Evolutionary conservation across 345 rosid species (phyloP).

Genomic region (Hibiscus tridactylites): DNA sequence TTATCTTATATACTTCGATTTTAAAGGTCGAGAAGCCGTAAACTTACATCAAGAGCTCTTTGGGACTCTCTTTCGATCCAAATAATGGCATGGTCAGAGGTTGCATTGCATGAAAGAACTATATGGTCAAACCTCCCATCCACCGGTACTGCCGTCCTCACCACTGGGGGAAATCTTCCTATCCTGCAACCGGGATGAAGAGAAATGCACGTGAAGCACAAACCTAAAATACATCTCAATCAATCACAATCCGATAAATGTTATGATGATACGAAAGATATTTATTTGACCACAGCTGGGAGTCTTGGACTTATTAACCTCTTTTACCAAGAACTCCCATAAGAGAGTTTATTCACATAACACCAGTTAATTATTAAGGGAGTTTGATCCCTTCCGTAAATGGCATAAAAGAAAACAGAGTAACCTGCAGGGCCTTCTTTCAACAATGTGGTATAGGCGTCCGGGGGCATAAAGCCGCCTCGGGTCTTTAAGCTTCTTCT

Average conservation of each 20-base stretch:
- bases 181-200: slow-evolving; percentile 37
- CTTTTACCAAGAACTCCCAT: background rate
- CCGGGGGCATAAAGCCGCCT: slow-evolving; percentile 92
- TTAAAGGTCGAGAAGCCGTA: background rate
- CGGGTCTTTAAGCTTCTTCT: slow-evolving; percentile 71
- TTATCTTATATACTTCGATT: background rate
- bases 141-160: slow-evolving; percentile 95
- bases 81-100: slow-evolving; percentile 75
- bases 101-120: slow-evolving; percentile 84
- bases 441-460: slow-evolving; percentile 85
- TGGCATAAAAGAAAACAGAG: background rate
- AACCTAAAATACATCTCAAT: background rate
- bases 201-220: background rate
- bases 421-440: slow-evolving; percentile 75
- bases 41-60: slow-evolving; percentile 73
- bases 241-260: background rate
- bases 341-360: background rate
- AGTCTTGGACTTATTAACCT: background rate
- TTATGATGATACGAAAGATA: background rate
- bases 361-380: background rate
- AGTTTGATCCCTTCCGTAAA: background rate
- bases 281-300: background rate
- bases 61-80: slow-evolving; percentile 88
- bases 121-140: slow-evolving; percentile 93
- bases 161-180: slow-evolving; percentile 87